Evolutionary conservation across 495 filamentous ascomycete species (phyloP).

Genomic region (Neurospora tetraspora): DNA sequence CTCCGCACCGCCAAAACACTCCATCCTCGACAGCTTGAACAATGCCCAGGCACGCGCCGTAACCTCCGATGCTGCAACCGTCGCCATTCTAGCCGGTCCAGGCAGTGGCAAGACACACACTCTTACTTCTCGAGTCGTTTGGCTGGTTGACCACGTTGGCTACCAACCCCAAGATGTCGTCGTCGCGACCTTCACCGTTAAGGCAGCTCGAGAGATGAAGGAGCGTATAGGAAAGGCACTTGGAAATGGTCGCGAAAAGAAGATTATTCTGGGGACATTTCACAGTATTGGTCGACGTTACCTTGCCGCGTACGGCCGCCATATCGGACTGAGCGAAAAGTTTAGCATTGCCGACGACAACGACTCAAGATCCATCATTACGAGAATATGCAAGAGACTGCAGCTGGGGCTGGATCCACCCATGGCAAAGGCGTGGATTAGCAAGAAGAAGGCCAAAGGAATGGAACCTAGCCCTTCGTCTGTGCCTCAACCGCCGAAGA

Average conservation of each 20-base stretch:
- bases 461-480: conserved; percentile 16
- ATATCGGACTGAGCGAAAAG: conserved; percentile 69
- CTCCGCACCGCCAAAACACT: not conserved
- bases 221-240: conserved; percentile 70
- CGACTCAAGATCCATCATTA: conserved; percentile 68
- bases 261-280: conserved; percentile 86
- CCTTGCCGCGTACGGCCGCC: conserved; percentile 72
- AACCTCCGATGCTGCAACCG: conserved; percentile 60
- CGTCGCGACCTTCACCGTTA: conserved; percentile 96
- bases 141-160: conserved; percentile 71
- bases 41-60: conserved; percentile 76
- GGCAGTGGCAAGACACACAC: conserved; percentile 92
- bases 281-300: conserved; percentile 89
- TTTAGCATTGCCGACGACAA: conserved; percentile 90
- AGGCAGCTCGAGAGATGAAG: conserved; percentile 94
- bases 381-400: conserved; percentile 72
- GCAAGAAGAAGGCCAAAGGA: conserved; percentile 73
- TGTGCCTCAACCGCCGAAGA: conserved; percentile 13
- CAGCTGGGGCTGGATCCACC: conserved; percentile 59
- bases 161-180: conserved; percentile 86
- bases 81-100: conserved; percentile 85
- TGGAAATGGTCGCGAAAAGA: conserved; percentile 65
- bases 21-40: conserved; percentile 64
- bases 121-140: conserved; percentile 86
- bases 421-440: conserved; percentile 65